Percentiles rank a stretch among this genome's conserved stretches.
These are phyloP conservation scores for Colletotrichum brevisporum DNA, from an alignment of 2,329 filamentous ascomycete species.

Conservation along the genomic window DNA sequence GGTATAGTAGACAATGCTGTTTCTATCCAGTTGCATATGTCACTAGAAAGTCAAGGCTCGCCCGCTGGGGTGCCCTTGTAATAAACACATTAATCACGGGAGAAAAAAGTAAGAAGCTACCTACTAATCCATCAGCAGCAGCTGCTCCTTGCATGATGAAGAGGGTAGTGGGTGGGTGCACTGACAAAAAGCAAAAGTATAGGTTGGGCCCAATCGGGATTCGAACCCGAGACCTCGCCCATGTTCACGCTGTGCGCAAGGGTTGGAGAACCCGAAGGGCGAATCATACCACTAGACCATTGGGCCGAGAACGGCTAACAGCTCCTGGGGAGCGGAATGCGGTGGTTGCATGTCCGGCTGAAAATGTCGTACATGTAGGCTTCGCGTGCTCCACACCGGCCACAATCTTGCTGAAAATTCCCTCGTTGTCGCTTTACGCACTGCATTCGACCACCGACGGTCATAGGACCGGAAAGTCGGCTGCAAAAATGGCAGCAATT, in stretches of 20 bases:
- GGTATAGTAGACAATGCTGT: too few relatives aligned
- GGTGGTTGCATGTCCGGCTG: background rate
- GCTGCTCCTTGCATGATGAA: too few relatives aligned
- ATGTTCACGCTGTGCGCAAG: conserved; percentile 16
- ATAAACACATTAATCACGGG: too few relatives aligned
- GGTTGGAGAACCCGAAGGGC: conserved; percentile 35
- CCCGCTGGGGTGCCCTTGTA: too few relatives aligned
- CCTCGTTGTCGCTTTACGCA: too few relatives aligned
- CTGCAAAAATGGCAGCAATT: too few relatives aligned
- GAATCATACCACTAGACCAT: conserved; percentile 42
- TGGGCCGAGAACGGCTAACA: conserved; percentile 14
- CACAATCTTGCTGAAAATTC: background rate
- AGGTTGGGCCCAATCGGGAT: conserved; percentile 33
- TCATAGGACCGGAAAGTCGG: background rate
- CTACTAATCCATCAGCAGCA: too few relatives aligned
- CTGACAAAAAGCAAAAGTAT: background rate
- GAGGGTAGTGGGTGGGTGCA: too few relatives aligned
- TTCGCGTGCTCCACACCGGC: accelerated
- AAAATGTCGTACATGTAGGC: background rate
- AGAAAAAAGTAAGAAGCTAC: conserved; percentile 2
- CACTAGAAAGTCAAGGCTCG: too few relatives aligned
- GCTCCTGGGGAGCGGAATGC: conserved; percentile 1
- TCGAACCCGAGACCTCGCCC: conserved; percentile 40
- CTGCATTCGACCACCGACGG: too few relatives aligned
- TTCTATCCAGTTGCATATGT: too few relatives aligned